phyloP scores from a whole-genome alignment of 1,139 yeast species.

The Entelexis paramagnoliae region DNA sequence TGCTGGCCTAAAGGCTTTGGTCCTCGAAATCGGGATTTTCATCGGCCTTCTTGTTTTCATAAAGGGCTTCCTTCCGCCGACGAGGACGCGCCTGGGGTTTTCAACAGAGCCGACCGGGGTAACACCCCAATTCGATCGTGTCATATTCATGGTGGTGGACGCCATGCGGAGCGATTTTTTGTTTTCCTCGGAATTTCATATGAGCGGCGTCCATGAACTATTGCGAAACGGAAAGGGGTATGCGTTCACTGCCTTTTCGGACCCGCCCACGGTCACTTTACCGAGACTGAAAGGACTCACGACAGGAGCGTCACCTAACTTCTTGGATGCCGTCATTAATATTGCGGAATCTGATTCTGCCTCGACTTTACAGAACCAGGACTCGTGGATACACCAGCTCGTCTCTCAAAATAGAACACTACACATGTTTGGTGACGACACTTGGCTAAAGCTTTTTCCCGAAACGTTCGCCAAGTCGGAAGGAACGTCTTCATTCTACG shows the following conservation, averaged over 20 bases:
- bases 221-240: slow-evolving; percentile 61
- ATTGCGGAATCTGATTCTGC: slow-evolving; percentile 86
- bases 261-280: slow-evolving; percentile 93
- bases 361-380: slow-evolving; percentile 64
- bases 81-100: slow-evolving; percentile 55
- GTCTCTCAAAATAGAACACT: slow-evolving; percentile 38
- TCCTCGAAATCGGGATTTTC: slow-evolving; percentile 32
- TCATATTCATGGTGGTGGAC: slow-evolving; percentile 80
- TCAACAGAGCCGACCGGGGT: slow-evolving; percentile 26
- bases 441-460: slow-evolving; percentile 88
- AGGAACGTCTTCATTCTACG: slow-evolving; percentile 91
- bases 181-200: slow-evolving; percentile 48
- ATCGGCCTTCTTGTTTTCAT: slow-evolving; percentile 53
- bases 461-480: slow-evolving; percentile 53
- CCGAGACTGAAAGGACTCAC: slow-evolving; percentile 90
- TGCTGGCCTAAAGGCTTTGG: slow-evolving; percentile 4
- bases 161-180: slow-evolving; percentile 85
- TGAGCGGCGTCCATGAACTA: slow-evolving; percentile 55
- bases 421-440: slow-evolving; percentile 92
- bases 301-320: slow-evolving; percentile 90
- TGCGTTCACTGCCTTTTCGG: slow-evolving; percentile 83
- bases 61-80: slow-evolving; percentile 82
- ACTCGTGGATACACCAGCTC: slow-evolving; percentile 79
- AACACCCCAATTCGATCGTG: slow-evolving; percentile 50
- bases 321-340: slow-evolving; percentile 86